Evolutionary conservation across 345 rosid genomes (phyloP).

Genomic region (Eutrema heterophyllum): DNA sequence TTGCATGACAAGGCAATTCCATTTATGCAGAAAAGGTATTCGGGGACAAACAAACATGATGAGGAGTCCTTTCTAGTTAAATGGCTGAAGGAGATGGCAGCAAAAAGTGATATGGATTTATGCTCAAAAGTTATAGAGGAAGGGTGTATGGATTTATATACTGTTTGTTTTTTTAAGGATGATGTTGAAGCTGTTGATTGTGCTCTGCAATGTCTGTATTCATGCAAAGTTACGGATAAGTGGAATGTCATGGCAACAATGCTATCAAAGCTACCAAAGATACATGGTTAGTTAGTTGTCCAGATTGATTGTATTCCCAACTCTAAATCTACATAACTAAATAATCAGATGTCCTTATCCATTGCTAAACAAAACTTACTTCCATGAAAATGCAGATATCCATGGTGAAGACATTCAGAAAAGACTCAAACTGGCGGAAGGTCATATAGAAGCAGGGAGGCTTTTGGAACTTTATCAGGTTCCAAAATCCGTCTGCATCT

Average conservation of each 20-base stretch:
- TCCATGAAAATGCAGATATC: slow-evolving; percentile 38
- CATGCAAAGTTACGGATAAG: slow-evolving; percentile 65
- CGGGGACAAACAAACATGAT: slow-evolving; percentile 26
- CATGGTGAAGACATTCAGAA: slow-evolving; percentile 44
- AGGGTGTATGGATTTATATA: slow-evolving; percentile 61
- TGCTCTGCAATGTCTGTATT: slow-evolving; percentile 76
- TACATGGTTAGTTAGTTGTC: slow-evolving; percentile 53
- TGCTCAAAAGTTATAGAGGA: slow-evolving; percentile 78
- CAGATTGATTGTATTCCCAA: background rate
- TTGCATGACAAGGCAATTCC: slow-evolving; percentile 69
- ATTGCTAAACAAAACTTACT: slow-evolving; percentile 21
- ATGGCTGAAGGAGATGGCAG: slow-evolving; percentile 86
- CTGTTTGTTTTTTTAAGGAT: slow-evolving; percentile 56
- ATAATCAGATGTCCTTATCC: background rate
- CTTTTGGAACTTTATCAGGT: slow-evolving; percentile 88
- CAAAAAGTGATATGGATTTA: slow-evolving; percentile 62
- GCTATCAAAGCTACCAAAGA: slow-evolving; percentile 76
- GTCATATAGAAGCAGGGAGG: slow-evolving; percentile 92
- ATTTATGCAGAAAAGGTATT: slow-evolving; percentile 56
- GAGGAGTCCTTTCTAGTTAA: slow-evolving; percentile 69
- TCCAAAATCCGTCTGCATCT: slow-evolving; percentile 7
- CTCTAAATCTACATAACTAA: background rate
- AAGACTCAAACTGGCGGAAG: slow-evolving; percentile 70
- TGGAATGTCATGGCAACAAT: slow-evolving; percentile 83
- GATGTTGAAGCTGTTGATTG: slow-evolving; percentile 73